Base-by-base conservation (phyloP, 306 rosid species). In the Carpinus viminea region DNA sequence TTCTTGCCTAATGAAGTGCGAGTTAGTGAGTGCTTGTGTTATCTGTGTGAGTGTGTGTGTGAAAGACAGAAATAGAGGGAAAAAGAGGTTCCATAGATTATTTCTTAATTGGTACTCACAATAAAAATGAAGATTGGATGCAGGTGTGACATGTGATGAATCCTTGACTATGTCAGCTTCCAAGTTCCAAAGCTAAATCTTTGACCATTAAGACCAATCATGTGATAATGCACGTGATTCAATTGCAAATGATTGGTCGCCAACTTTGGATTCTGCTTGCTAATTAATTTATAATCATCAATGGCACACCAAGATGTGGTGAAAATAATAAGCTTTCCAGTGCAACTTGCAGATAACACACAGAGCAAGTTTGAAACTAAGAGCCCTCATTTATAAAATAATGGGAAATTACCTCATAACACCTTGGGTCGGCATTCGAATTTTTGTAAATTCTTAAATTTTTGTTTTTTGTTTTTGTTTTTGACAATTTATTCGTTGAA, bases 161-260 rank as follows among this genome's bases (percentile, higher is more conserved):
- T 83, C 83, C 85, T 91, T 89, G 96, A 89, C 91, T 86, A 90
- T 82, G 76, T 7, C 47, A 79, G 26, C 90, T 80, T 86, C 74
- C 92, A 86, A 89, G 80, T 93, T 84, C 95, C 95, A 91, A 91
- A 82, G 92, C 90, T 73, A 83, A 82, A 87, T 81, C 70, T 81
- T 79, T 78, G 47, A 54, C 57, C 55, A 65, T 48, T 21, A 59
- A 73, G 53, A 43, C 80, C 24, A 26, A 60, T 73, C 93, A 90
- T 87, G 95, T 91, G 95, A 82, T 80, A 54, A 84, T 70, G 79
- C 92, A 93, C 94, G 90, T 91, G 98, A 82, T 84, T 76, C 75
- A 78, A 68, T 79, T 57, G 64, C 70, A 81, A 43, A 20, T 68
- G 73, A 78, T 78, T 81, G 82, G 90, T 51, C 84, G 90, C 83